These are phyloP conservation scores for Kernera saxatilis DNA, from an alignment of 345 rosid genomes.

Conservation along the genomic window DNA sequence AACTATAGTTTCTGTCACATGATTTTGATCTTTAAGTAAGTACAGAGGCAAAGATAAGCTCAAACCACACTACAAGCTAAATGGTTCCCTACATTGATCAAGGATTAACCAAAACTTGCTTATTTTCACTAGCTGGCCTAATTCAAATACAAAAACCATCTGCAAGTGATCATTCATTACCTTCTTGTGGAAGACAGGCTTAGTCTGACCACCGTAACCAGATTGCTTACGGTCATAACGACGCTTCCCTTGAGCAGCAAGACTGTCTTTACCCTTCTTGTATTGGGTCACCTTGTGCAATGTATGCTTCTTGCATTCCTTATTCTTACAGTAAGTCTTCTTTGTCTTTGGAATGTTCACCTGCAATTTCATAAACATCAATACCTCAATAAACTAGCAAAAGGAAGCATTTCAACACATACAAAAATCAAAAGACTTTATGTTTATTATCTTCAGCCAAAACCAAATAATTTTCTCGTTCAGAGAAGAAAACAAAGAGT, in stretches of 20 bases:
- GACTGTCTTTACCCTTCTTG: conserved; percentile 83
- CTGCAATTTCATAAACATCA: conserved; percentile 22
- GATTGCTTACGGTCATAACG: conserved; percentile 83
- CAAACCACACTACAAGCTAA: not conserved
- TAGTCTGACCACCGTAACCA: conserved; percentile 84
- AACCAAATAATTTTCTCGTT: not conserved
- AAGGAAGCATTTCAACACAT: not conserved
- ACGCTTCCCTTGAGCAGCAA: conserved; percentile 77
- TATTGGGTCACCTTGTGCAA: conserved; percentile 80
- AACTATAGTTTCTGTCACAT: not conserved
- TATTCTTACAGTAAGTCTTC: conserved; percentile 79
- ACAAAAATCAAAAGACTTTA: not conserved
- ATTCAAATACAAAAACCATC: not conserved
- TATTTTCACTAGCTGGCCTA: too few relatives aligned
- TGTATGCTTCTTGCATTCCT: conserved; percentile 77
- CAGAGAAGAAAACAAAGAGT: not conserved
- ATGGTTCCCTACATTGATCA: not conserved
- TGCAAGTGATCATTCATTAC: conserved; percentile 2
- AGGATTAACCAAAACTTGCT: not conserved
- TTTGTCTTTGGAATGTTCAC: conserved; percentile 86
- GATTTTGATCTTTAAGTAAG: not conserved
- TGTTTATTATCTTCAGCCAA: too few relatives aligned
- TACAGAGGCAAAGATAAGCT: not conserved
- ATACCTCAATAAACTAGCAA: not conserved
- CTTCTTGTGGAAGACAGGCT: conserved; percentile 89